These are phyloP conservation scores for Luvunga scandens DNA, from an alignment of 345 rosid species.

Conservation along the genomic window DNA sequence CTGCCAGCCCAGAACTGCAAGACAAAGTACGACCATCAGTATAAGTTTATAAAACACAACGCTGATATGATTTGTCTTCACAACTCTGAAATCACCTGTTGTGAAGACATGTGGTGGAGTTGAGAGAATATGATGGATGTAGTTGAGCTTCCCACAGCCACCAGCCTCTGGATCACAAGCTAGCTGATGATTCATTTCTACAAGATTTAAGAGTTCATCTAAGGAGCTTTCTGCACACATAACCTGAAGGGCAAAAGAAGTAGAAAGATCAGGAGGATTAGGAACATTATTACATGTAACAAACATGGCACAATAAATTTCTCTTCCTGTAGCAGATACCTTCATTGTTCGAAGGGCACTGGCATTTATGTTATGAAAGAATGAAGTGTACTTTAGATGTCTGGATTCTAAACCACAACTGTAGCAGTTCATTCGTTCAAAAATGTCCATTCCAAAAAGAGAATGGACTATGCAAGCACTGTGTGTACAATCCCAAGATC, in stretches of 20 bases:
- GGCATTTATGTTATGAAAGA: constrained; percentile 92
- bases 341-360: constrained; percentile 82
- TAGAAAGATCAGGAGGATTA: constrained; percentile 4
- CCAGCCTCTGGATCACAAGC: constrained; percentile 82
- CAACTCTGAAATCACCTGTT: constrained; percentile 51
- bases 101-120: constrained; percentile 77
- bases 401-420: constrained; percentile 82
- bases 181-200: constrained; percentile 88
- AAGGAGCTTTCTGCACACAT: constrained; percentile 72
- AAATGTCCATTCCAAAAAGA: constrained; percentile 87
- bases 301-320: background rate
- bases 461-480: constrained; percentile 75
- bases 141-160: constrained; percentile 88
- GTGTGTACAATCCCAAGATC: constrained; percentile 84
- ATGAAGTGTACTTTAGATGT: constrained; percentile 84
- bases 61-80: constrained; percentile 7
- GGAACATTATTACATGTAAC: background rate
- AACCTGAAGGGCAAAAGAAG: constrained; percentile 40
- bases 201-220: constrained; percentile 70
- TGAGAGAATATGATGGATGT: constrained; percentile 73
- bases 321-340: constrained; percentile 40
- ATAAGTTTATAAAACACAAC: constrained; percentile 5
- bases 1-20: constrained; percentile 97
- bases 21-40: constrained; percentile 7
- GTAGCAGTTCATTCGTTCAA: constrained; percentile 76